Evolutionary conservation across 2,329 filamentous ascomycete species (phyloP).

Genomic region (Penicillium sp.): DNA sequence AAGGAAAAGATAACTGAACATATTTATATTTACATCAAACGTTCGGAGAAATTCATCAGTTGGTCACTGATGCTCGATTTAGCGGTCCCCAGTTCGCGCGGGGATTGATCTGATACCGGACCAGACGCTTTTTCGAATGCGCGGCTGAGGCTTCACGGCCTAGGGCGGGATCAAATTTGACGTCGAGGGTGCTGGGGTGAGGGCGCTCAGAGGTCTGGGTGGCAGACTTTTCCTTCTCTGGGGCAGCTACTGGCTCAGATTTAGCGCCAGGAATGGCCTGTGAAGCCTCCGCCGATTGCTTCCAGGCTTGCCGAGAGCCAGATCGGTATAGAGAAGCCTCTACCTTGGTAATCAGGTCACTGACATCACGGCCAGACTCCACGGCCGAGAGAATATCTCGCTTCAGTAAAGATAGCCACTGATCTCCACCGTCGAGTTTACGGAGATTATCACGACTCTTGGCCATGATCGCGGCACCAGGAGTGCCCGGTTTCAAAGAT

Average conservation of each 20-base stretch:
- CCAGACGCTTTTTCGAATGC: constrained; percentile 64
- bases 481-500: constrained; percentile 66
- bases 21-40: background rate
- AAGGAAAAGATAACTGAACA: background rate
- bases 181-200: constrained; percentile 51
- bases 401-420: constrained; percentile 33
- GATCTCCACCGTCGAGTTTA: constrained; percentile 34
- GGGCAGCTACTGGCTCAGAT: background rate
- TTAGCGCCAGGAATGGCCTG: background rate
- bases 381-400: constrained; percentile 38
- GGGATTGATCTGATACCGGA: constrained; percentile 89
- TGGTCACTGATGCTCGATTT: constrained; percentile 43
- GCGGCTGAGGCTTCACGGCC: constrained; percentile 61
- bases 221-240: background rate
- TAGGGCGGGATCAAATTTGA: constrained; percentile 78
- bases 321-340: constrained; percentile 47
- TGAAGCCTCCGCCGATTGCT: background rate
- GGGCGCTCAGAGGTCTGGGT: constrained; percentile 1
- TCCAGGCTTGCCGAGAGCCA: constrained; percentile 24
- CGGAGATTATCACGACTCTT: constrained; percentile 37
- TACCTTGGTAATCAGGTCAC: constrained; percentile 44
- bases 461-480: constrained; percentile 70
- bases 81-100: constrained; percentile 92
- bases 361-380: constrained; percentile 34
- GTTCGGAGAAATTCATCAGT: background rate